These are phyloP conservation scores for Acacia pycnantha DNA, from an alignment of 331 rosid genomes.

Conservation along the genomic window DNA sequence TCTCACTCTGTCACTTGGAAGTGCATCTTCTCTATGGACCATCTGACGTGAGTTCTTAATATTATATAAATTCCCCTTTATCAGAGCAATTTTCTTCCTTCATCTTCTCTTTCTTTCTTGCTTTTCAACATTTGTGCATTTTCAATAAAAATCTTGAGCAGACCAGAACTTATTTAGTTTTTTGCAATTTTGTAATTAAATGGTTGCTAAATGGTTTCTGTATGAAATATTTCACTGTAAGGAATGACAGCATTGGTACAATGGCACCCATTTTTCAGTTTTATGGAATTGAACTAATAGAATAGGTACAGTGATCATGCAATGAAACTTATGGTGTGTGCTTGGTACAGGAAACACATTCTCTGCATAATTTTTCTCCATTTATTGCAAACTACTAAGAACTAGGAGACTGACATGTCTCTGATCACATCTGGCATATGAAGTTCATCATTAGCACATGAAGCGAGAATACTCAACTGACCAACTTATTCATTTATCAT, in stretches of 20 bases:
- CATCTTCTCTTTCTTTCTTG: neutral
- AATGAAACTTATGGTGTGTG: neutral
- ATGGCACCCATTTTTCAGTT: conserved; percentile 4
- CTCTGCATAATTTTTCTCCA: conserved; percentile 23
- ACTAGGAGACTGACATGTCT: conserved; percentile 4
- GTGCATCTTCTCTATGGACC: conserved; percentile 1
- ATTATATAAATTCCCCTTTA: neutral
- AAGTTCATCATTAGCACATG: conserved; percentile 15
- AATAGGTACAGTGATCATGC: conserved; percentile 15
- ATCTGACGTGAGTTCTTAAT: conserved; percentile 6
- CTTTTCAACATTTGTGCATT: neutral
- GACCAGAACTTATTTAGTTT: neutral
- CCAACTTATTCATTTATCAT: conserved; percentile 19
- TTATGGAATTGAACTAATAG: conserved; percentile 13
- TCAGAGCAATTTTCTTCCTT: neutral
- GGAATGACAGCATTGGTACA: conserved; percentile 7
- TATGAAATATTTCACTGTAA: neutral
- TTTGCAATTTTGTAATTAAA: conserved; percentile 7
- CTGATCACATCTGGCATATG: neutral
- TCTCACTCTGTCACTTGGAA: neutral
- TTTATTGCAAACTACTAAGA: conserved; percentile 12
- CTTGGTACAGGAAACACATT: conserved; percentile 12
- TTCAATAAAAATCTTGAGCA: neutral
- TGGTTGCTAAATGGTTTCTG: conserved; percentile 11
- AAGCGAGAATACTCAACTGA: conserved; percentile 17